Conservation (phyloP, 257 asterid species). For the Solanum peruvianum region DNA sequence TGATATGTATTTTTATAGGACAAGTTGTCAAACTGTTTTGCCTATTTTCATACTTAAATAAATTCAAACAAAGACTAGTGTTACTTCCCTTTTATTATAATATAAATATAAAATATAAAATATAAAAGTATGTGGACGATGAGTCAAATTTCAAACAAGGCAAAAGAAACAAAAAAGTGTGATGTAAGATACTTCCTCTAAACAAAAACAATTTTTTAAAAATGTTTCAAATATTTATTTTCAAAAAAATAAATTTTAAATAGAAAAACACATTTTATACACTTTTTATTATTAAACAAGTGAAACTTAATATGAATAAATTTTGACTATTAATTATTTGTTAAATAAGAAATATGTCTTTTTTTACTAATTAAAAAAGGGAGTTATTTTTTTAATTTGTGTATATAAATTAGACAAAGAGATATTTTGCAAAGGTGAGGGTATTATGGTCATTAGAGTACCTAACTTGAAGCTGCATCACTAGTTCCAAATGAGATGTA, state of each 20-base stretch:
- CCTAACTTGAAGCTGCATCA: neutral
- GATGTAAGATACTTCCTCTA: neutral
- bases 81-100: neutral
- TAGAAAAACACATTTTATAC: neutral
- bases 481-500: conserved; percentile 13
- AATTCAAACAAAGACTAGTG: neutral
- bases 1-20: neutral
- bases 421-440: neutral
- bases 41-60: neutral
- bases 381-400: too few relatives aligned
- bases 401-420: neutral
- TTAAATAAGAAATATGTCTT: neutral
- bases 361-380: neutral
- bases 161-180: neutral
- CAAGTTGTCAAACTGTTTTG: neutral
- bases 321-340: too few relatives aligned
- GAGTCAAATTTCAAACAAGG: neutral
- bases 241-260: too few relatives aligned
- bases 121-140: neutral
- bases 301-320: neutral
- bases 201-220: neutral
- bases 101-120: neutral
- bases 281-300: neutral
- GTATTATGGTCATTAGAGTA: neutral
- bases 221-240: too few relatives aligned